phyloP scores from a whole-genome alignment of 2,329 filamentous ascomycete genomes.

The Fusarium illudens region DNA sequence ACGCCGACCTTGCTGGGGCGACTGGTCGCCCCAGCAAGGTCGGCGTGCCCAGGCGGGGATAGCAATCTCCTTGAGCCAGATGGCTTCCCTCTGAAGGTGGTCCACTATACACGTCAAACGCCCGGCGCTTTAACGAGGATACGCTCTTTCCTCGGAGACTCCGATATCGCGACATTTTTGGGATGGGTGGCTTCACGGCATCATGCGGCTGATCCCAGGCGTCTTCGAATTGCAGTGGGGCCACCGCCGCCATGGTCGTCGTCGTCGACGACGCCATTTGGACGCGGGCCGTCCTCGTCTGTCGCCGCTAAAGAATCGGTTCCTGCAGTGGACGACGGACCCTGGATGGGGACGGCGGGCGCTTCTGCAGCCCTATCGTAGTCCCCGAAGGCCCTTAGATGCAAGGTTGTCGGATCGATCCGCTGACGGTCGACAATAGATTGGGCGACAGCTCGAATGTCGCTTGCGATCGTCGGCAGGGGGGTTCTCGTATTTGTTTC shows the following conservation, averaged over 20 bases:
- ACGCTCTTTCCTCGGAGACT: conserved; percentile 48
- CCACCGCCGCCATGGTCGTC: conserved; percentile 11
- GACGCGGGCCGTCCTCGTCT: neutral
- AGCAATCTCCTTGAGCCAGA: conserved; percentile 32
- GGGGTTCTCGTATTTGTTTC: conserved; percentile 22
- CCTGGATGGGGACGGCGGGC: conserved; percentile 10
- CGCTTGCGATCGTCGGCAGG: conserved; percentile 30
- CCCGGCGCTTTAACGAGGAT: conserved; percentile 38
- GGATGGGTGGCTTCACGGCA: conserved; percentile 27
- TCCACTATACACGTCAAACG: conserved; percentile 43
- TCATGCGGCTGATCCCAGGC: conserved; percentile 19
- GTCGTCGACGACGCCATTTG: conserved; percentile 25
- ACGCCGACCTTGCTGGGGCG: conserved; percentile 14
- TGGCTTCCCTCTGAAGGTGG: conserved; percentile 16
- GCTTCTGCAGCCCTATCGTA: conserved; percentile 37
- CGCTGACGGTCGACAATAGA: conserved; percentile 19
- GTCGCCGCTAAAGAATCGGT: conserved; percentile 23
- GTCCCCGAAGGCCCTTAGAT: conserved; percentile 12
- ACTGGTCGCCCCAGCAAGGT: conserved; percentile 1
- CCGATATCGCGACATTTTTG: conserved; percentile 45
- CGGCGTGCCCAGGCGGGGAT: conserved; percentile 39
- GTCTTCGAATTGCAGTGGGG: conserved; percentile 27
- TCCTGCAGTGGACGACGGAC: conserved; percentile 33
- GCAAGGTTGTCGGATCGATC: conserved; percentile 30
- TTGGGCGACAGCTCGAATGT: conserved; percentile 11